phyloP scores from a whole-genome alignment of 768 basidiomycete species.

The Kwoniella dejecticola region DNA sequence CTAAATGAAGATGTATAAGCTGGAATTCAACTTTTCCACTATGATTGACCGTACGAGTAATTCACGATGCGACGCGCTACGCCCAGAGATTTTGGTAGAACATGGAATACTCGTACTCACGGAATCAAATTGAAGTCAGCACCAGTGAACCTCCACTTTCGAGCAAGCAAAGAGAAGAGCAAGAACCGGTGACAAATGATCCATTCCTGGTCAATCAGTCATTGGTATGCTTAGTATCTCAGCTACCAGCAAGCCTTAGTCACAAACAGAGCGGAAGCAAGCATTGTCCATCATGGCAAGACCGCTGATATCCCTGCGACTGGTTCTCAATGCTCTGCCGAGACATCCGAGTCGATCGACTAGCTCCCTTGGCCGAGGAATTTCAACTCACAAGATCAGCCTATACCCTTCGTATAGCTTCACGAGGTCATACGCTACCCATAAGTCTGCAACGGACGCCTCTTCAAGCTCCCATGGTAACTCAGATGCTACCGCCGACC shows the following conservation, averaged over 20 bases:
- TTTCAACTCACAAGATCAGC: too few relatives aligned
- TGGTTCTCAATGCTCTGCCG: not conserved
- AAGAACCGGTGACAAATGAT: not conserved
- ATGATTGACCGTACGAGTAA: too few relatives aligned
- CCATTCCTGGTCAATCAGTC: not conserved
- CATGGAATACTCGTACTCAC: not conserved
- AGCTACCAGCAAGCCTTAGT: not conserved
- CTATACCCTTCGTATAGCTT: not conserved
- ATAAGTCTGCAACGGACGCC: conserved; percentile 6
- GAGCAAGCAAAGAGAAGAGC: not conserved
- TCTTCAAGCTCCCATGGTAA: not conserved
- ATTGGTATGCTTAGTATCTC: too few relatives aligned
- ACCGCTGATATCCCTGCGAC: not conserved
- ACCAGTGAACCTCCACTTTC: conserved; percentile 16
- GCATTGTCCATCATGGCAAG: conserved; percentile 7
- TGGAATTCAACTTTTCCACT: conserved; percentile 8
- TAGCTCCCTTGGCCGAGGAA: not conserved
- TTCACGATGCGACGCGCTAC: conserved; percentile 12
- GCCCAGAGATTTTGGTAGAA: not conserved
- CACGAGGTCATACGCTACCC: conserved; percentile 16
- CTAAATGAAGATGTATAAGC: not conserved
- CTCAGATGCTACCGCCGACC: conserved; percentile 22
- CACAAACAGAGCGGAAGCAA: not conserved
- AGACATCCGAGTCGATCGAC: not conserved
- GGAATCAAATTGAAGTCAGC: conserved; percentile 1